These are phyloP conservation scores for Penicillium egyptiacum DNA, from an alignment of 495 filamentous ascomycete species.

Conservation along the genomic window DNA sequence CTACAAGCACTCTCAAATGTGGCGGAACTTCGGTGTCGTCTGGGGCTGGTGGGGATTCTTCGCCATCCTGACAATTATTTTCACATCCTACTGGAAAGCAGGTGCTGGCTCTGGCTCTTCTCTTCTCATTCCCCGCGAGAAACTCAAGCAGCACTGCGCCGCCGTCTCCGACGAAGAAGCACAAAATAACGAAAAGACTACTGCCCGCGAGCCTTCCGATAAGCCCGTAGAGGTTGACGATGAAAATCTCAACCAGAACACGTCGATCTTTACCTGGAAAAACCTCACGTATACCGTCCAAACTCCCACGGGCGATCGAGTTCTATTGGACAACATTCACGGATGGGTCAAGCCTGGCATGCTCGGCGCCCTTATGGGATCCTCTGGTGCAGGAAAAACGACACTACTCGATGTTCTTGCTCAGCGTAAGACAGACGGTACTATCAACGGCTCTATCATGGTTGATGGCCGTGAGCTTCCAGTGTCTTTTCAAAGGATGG, in stretches of 20 bases:
- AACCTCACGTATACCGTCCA: constrained; percentile 57
- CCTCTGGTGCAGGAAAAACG: constrained; percentile 64
- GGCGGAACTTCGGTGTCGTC: constrained; percentile 47
- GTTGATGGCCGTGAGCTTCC: constrained; percentile 78
- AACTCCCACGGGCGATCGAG: constrained; percentile 39
- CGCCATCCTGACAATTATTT: constrained; percentile 33
- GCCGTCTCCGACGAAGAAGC: constrained; percentile 32
- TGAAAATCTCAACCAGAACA: constrained; percentile 45
- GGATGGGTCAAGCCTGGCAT: constrained; percentile 90
- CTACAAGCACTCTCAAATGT: constrained; percentile 45
- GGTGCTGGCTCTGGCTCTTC: constrained; percentile 27
- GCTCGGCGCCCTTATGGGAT: constrained; percentile 71
- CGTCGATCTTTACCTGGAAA: constrained; percentile 60
- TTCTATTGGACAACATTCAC: constrained; percentile 73
- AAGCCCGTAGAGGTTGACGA: constrained; percentile 17
- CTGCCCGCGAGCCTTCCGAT: constrained; percentile 4
- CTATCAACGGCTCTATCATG: constrained; percentile 80
- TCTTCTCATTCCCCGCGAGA: constrained; percentile 43
- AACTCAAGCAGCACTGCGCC: constrained; percentile 25
- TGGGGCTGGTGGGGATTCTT: constrained; percentile 46
- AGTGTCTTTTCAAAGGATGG: constrained; percentile 72
- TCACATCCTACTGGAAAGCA: constrained; percentile 35
- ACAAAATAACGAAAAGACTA: constrained; percentile 22
- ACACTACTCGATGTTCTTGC: constrained; percentile 54
- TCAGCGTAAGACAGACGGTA: constrained; percentile 79